These are phyloP conservation scores for Rhynchospora breviuscula DNA, from an alignment of 176 grass and related monocot species.

Conservation along the genomic window DNA sequence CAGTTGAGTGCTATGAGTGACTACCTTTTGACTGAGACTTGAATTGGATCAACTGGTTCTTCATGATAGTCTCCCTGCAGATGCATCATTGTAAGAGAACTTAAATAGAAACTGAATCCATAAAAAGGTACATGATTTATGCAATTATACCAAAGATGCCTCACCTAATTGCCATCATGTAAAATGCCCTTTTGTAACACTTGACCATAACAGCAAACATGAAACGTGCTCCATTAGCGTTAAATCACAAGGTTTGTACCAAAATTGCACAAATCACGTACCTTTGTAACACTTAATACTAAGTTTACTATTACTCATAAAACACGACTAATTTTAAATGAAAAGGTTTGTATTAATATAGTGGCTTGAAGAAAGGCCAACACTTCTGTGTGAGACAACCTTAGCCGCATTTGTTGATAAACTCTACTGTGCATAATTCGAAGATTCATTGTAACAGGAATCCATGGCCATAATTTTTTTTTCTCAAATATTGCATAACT, in stretches of 20 bases:
- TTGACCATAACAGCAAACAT: conserved; percentile 13
- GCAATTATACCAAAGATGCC: background rate
- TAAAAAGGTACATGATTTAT: conserved; percentile 10
- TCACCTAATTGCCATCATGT: background rate
- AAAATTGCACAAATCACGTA: too few relatives aligned
- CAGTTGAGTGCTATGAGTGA: background rate
- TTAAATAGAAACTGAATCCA: conserved; percentile 17
- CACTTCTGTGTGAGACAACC: background rate
- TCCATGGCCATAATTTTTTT: background rate
- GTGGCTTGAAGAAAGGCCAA: background rate
- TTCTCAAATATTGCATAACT: background rate
- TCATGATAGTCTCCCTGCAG: conserved; percentile 27
- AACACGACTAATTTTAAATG: background rate
- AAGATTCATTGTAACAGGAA: too few relatives aligned
- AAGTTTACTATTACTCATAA: too few relatives aligned
- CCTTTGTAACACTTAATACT: too few relatives aligned
- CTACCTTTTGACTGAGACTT: conserved; percentile 40
- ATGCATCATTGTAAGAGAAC: conserved; percentile 33
- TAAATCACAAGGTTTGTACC: too few relatives aligned
- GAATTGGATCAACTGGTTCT: conserved; percentile 33
- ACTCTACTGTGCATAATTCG: too few relatives aligned
- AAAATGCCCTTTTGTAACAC: background rate
- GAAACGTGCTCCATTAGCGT: background rate
- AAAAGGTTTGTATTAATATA: background rate
- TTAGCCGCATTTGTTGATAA: too few relatives aligned